These are phyloP conservation scores for Verticillium tricorpus DNA, from an alignment of 2,329 filamentous ascomycete species.

Conservation along the genomic window DNA sequence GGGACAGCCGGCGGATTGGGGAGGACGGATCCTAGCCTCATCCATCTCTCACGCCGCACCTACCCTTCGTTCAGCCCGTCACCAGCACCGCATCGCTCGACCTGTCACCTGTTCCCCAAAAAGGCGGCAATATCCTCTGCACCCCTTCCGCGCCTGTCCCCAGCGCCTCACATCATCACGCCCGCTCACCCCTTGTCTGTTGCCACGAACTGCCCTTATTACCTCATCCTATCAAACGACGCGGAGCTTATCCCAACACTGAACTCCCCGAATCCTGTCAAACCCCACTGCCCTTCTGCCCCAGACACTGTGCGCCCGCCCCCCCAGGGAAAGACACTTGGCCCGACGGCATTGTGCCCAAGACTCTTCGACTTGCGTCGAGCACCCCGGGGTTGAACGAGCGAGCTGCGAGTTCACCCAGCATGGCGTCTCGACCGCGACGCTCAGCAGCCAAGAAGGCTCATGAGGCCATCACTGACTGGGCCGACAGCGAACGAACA, in stretches of 20 bases:
- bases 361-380: neutral
- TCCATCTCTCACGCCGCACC: neutral
- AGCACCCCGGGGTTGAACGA: neutral
- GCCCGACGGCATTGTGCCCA: neutral
- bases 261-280: neutral
- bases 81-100: neutral
- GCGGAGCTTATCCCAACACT: neutral
- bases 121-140: neutral
- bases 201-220: neutral
- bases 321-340: neutral
- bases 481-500: conserved; percentile 42
- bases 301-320: neutral
- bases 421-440: conserved; percentile 45
- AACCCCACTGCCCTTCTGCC: neutral
- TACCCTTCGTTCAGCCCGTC: neutral
- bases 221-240: neutral
- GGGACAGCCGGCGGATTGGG: neutral
- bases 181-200: neutral
- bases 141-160: neutral
- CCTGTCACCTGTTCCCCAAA: neutral
- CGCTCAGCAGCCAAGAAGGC: conserved; percentile 38
- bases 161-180: neutral
- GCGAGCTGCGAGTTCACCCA: conserved; percentile 6
- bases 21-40: neutral
- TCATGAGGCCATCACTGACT: conserved; percentile 37